Percentiles rank a stretch among this genome's conserved stretches.
These are phyloP conservation scores for Intubia oerlemansii DNA, from an alignment of 2,329 filamentous ascomycete genomes.

Conservation along the genomic window DNA sequence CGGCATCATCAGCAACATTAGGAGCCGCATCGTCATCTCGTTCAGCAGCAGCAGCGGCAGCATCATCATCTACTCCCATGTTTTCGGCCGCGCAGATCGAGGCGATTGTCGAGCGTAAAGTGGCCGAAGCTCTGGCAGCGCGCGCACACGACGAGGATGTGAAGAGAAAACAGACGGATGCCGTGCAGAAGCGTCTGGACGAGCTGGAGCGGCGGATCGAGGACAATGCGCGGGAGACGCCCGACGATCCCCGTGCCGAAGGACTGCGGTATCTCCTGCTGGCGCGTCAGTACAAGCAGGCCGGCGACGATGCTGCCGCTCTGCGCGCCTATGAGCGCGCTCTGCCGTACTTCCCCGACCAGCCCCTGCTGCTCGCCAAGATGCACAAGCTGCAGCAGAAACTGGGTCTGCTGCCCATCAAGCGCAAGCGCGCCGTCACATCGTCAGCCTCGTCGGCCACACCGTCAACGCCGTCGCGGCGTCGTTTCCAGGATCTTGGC, in stretches of 20 bases:
- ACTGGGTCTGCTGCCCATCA: too few species aligned
- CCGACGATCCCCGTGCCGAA: constrained; percentile 55
- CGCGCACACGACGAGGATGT: constrained; percentile 27
- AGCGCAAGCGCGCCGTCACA: too few species aligned
- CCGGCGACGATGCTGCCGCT: constrained; percentile 57
- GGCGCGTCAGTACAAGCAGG: constrained; percentile 74
- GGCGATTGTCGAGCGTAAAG: constrained; percentile 78
- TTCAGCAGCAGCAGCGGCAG: too few species aligned
- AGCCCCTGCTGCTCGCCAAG: constrained; percentile 54
- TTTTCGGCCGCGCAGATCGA: constrained; percentile 65
- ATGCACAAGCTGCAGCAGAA: too few species aligned
- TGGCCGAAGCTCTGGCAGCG: constrained; percentile 73
- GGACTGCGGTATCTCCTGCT: constrained; percentile 74
- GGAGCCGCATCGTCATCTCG: too few species aligned
- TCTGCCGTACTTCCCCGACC: constrained; percentile 65
- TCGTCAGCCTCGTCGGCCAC: too few species aligned
- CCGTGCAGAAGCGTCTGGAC: constrained; percentile 62
- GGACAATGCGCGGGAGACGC: constrained; percentile 20
- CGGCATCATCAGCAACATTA: too few species aligned
- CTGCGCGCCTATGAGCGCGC: constrained; percentile 75
- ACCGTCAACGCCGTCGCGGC: too few species aligned
- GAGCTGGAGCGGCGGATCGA: constrained; percentile 75
- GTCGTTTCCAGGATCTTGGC: too few species aligned
- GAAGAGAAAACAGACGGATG: constrained; percentile 23
- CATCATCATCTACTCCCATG: too few species aligned